Evolutionary conservation across 345 rosid genomes (phyloP), one percentile per base, ranked within the genome.

Genomic region (Geranium rotundifolium): DNA sequence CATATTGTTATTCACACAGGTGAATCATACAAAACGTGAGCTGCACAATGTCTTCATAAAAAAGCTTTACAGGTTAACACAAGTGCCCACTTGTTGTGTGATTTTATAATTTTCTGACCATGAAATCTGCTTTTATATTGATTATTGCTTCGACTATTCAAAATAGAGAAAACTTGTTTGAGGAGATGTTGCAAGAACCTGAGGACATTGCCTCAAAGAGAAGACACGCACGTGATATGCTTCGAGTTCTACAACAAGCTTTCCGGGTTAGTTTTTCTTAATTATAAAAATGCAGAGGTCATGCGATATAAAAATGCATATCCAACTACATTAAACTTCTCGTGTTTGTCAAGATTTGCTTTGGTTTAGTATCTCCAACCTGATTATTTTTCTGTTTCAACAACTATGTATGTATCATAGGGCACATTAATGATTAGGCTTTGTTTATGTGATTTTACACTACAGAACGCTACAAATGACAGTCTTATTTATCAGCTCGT

Each of bases 171-270:
- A 90, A 88, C 79, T 80, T 95, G 68, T 95, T 95, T 65, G 97
- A 95, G 76, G 97, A 95, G 82, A 86, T 95, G 96, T 70, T 95
- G 73, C 99, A 90, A 84, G 99, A 95, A 75, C 91, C 97, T 63
- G 93, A 83, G 20, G 99, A 88, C 79, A 70, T 95, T 68, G 95
- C 97, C 27, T 62, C 56, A 50, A 90, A 81, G 77, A 84, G 99
- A 81, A 95, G 86, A 71, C 90, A 78, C 55, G 86, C 93, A 1
- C 81, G 89, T 67, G 97, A 90, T 68, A 81, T 85, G 59, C 92
- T 95, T 63, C 76, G 87, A 50, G 84, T 85, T 63, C 97, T 95
- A 60, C 96, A 87, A 68, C 99, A 88, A 70, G 99, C 99, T 59
- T 85, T 86, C 76, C 76, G 85, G 85, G 97, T 90, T 66, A 68